Percentiles rank a stretch among this genome's conserved stretches.
Evolutionary conservation across 2,329 filamentous ascomycete genomes (phyloP).

Genomic region (Akanthomyces muscarius): DNA sequence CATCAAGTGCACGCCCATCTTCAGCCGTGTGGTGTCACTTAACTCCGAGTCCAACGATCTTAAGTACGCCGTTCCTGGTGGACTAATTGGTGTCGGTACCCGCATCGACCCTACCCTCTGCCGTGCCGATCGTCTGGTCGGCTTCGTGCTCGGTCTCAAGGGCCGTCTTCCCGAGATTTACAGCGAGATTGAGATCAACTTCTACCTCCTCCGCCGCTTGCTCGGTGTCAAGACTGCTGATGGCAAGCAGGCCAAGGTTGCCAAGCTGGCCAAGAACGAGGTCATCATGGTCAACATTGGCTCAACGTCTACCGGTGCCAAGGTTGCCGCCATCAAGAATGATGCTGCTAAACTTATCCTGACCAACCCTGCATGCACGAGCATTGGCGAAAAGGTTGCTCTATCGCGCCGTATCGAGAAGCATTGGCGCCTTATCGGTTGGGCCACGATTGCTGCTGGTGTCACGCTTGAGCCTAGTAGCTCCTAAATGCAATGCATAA

Average conservation of each 20-base stretch:
- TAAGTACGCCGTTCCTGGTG: slow-evolving; percentile 96
- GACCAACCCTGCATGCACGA: slow-evolving; percentile 92
- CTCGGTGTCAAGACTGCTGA: slow-evolving; percentile 97
- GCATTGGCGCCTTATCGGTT: slow-evolving; percentile 95
- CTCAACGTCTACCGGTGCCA: slow-evolving; percentile 93
- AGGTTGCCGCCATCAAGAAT: slow-evolving; percentile 94
- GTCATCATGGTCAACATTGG: slow-evolving; percentile 99
- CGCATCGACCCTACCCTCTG: slow-evolving; percentile 96
- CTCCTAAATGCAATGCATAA: slow-evolving; percentile 30
- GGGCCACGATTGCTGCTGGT: slow-evolving; percentile 73
- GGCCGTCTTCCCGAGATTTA: slow-evolving; percentile 94
- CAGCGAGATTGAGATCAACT: slow-evolving; percentile 98
- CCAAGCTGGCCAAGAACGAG: slow-evolving; percentile 96
- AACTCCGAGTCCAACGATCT: slow-evolving; percentile 98
- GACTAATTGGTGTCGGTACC: slow-evolving; percentile 96
- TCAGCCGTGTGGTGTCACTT: slow-evolving; percentile 88
- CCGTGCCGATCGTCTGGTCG: slow-evolving; percentile 97
- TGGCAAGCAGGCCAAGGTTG: slow-evolving; percentile 98
- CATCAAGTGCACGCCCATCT: slow-evolving; percentile 95
- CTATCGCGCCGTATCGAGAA: slow-evolving; percentile 96
- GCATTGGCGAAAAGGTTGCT: slow-evolving; percentile 97
- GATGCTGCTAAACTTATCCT: slow-evolving; percentile 94
- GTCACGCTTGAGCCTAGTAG: slow-evolving; percentile 51
- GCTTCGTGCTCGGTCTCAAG: slow-evolving; percentile 93
- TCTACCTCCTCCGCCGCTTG: slow-evolving; percentile 91